phyloP scores from a whole-genome alignment of 2,329 filamentous ascomycete species.

The Aspergillus sp. region DNA sequence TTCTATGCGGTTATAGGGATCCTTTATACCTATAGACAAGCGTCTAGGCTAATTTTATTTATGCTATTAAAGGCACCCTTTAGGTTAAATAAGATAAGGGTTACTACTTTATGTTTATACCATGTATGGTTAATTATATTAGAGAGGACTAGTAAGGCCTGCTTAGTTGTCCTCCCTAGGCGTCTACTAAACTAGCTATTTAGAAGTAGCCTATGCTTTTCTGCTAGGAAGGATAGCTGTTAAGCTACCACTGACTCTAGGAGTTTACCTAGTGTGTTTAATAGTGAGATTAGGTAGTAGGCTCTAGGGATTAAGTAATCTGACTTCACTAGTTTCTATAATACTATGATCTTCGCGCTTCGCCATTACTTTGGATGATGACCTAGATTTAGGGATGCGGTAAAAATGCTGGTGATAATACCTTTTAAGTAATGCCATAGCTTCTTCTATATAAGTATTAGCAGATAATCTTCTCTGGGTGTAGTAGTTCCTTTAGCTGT shows the following conservation, averaged over 20 bases:
- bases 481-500: constrained; percentile 11
- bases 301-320: constrained; percentile 18
- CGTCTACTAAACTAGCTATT: constrained; percentile 17
- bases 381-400: constrained; percentile 9
- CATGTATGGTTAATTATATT: no score
- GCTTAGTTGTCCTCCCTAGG: constrained; percentile 11
- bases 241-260: constrained; percentile 13
- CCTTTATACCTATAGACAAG: no score
- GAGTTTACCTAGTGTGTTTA: constrained; percentile 18
- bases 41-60: no score
- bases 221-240: constrained; percentile 12
- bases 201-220: constrained; percentile 15
- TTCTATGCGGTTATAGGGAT: no score
- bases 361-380: constrained; percentile 15
- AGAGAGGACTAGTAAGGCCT: no score
- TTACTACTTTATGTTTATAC: no score
- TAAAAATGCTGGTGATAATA: constrained; percentile 8
- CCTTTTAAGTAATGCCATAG: constrained; percentile 3
- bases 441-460: constrained; percentile 13
- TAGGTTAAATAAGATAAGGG: no score
- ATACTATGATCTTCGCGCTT: constrained; percentile 13
- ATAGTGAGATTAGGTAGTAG: constrained; percentile 21
- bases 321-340: constrained; percentile 19
- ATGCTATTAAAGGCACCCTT: no score
- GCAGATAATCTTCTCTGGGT: constrained; percentile 10